A percentile compares a stretch with the other conserved stretches of the same genome.
phyloP scores from a whole-genome alignment of 805 yeast species.

The Yarrowia sp. region DNA sequence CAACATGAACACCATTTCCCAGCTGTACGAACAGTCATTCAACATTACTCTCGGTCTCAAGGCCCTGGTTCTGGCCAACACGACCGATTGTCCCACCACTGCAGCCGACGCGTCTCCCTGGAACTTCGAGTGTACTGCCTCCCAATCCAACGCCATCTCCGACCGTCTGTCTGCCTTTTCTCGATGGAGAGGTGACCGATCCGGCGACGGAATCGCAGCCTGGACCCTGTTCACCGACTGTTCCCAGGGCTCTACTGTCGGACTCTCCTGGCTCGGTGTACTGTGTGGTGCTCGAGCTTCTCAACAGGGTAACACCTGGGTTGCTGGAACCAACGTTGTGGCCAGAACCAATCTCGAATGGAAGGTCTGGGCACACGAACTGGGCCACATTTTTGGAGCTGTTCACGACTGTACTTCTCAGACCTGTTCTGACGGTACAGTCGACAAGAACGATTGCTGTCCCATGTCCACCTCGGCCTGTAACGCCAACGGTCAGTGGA shows the following conservation, averaged over 20 bases:
- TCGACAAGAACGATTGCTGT: slow-evolving; percentile 37
- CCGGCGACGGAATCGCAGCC: slow-evolving; percentile 38
- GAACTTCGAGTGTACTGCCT: slow-evolving; percentile 34
- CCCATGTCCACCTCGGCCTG: slow-evolving; percentile 36
- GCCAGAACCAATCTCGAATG: slow-evolving; percentile 37
- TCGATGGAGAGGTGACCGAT: slow-evolving; percentile 36
- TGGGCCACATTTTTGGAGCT: slow-evolving; percentile 43
- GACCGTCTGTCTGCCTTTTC: slow-evolving; percentile 36
- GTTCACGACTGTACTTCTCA: slow-evolving; percentile 41
- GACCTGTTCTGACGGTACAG: slow-evolving; percentile 37
- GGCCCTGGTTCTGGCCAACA: slow-evolving; percentile 30
- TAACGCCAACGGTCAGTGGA: slow-evolving; percentile 37
- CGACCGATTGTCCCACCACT: not conserved
- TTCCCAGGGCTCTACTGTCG: slow-evolving; percentile 38
- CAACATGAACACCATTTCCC: slow-evolving; percentile 38
- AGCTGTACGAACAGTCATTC: slow-evolving; percentile 38
- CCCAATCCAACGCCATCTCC: slow-evolving; percentile 29
- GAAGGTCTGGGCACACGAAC: slow-evolving; percentile 41
- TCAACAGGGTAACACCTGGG: slow-evolving; percentile 28
- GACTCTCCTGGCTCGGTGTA: slow-evolving; percentile 41
- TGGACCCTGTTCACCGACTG: slow-evolving; percentile 40
- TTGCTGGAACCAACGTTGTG: slow-evolving; percentile 39
- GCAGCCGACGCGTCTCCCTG: slow-evolving; percentile 30
- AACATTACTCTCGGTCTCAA: slow-evolving; percentile 40
- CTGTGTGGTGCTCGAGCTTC: slow-evolving; percentile 34